A percentile compares a stretch with the other conserved stretches of the same genome.
Evolutionary conservation across 371 early-diverging fungal species (phyloP).

Genomic region (Vavraia culicis): DNA sequence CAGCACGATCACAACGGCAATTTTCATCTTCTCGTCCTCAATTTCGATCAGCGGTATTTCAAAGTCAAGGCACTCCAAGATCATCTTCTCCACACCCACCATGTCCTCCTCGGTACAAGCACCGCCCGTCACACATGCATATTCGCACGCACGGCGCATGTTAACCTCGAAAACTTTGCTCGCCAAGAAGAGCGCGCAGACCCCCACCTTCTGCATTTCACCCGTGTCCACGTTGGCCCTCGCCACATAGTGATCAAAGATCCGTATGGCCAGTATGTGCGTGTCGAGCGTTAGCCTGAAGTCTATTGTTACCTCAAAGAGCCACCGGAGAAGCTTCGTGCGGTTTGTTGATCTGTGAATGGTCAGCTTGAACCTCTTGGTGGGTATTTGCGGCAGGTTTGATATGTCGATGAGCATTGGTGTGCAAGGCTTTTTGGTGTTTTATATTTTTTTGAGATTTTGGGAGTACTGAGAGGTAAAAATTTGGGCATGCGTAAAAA

Average conservation of each 20-base stretch:
- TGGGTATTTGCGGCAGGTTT: slow-evolving; percentile 32
- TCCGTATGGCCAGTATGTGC: slow-evolving; percentile 14
- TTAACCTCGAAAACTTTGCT: slow-evolving; percentile 31
- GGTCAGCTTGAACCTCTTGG: slow-evolving; percentile 31
- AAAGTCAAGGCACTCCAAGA: slow-evolving; percentile 16
- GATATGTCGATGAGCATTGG: slow-evolving; percentile 21
- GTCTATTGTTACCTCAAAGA: slow-evolving; percentile 33
- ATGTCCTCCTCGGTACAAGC: slow-evolving; percentile 16
- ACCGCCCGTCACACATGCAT: slow-evolving; percentile 29
- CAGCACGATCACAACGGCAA: too few species aligned
- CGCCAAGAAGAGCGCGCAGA: slow-evolving; percentile 24
- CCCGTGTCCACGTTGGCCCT: slow-evolving; percentile 1
- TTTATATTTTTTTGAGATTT: slow-evolving; percentile 11
- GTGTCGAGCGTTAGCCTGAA: slow-evolving; percentile 27
- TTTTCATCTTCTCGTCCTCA: too few species aligned
- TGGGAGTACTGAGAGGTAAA: slow-evolving; percentile 4
- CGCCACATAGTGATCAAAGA: slow-evolving; percentile 28
- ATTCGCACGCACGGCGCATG: slow-evolving; percentile 10
- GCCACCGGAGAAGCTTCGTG: slow-evolving; percentile 29
- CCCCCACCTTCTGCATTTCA: slow-evolving; percentile 33
- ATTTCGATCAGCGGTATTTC: slow-evolving; percentile 1
- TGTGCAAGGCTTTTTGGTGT: not conserved
- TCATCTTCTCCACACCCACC: slow-evolving; percentile 19
- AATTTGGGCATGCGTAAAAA: too few species aligned
- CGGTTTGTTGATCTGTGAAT: slow-evolving; percentile 29